Percentiles rank a stretch among this genome's conserved stretches.
Evolutionary conservation across 164 flowering plant genomes (phyloP).

Genomic region (Tetracentron sinense): DNA sequence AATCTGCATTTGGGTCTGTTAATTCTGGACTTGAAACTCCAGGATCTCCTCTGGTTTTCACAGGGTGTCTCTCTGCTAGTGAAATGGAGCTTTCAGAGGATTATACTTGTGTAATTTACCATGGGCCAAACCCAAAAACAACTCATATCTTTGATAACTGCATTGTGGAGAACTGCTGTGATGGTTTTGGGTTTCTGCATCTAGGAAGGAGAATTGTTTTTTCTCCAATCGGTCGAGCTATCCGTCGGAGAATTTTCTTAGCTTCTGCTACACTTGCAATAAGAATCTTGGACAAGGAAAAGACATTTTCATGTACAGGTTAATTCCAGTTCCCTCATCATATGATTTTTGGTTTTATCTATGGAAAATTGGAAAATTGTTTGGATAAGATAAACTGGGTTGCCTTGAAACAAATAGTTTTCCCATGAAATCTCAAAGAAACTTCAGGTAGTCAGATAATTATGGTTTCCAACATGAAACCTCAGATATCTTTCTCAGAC

Average conservation of each 20-base stretch:
- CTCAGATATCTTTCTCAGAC: no score
- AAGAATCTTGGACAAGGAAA: slow-evolving; percentile 66
- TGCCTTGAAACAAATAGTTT: no score
- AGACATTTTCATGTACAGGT: slow-evolving; percentile 95
- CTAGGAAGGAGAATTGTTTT: slow-evolving; percentile 20
- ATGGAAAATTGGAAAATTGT: no score
- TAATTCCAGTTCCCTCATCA: slow-evolving; percentile 3
- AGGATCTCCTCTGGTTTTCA: slow-evolving; percentile 35
- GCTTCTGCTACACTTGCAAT: slow-evolving; percentile 68
- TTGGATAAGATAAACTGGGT: no score
- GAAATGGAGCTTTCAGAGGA: slow-evolving; percentile 86
- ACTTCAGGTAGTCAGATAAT: no score
- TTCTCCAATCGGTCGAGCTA: slow-evolving; percentile 13
- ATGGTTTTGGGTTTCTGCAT: slow-evolving; percentile 26
- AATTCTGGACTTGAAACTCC: slow-evolving; percentile 29
- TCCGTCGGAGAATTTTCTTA: slow-evolving; percentile 57
- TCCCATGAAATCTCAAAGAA: no score
- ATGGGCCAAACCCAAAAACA: slow-evolving; percentile 68
- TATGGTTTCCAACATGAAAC: no score
- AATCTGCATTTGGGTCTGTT: no score
- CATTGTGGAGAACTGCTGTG: slow-evolving; percentile 52
- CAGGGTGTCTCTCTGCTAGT: slow-evolving; percentile 40
- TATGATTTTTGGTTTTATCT: not conserved
- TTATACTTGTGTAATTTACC: slow-evolving; percentile 69
- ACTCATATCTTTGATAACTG: slow-evolving; percentile 83